Evolutionary conservation across 2,329 filamentous ascomycete species (phyloP).

Genomic region (Bretziella fagacearum): DNA sequence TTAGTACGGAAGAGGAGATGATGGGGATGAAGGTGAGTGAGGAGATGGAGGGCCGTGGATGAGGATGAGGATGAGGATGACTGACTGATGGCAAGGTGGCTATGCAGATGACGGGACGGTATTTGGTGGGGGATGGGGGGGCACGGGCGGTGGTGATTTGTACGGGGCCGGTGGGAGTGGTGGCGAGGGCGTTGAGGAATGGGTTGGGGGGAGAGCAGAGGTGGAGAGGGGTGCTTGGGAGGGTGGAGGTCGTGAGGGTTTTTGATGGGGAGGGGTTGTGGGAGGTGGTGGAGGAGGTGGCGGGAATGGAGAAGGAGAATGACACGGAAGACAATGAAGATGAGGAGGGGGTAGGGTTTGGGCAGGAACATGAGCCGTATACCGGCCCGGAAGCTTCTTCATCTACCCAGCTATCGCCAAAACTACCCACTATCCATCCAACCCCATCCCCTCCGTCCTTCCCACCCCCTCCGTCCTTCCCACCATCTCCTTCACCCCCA

Average conservation of each 20-base stretch:
- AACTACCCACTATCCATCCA: no score
- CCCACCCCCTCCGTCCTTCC: no score
- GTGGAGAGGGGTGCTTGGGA: neutral
- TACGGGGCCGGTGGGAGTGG: neutral
- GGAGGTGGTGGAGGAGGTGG: no score
- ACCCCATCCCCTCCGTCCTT: no score
- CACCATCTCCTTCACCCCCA: no score
- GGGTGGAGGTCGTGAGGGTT: neutral
- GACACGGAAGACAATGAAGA: no score
- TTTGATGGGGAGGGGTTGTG: neutral
- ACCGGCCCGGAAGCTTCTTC: no score
- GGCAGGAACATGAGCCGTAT: no score
- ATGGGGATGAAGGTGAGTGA: conserved; percentile 26
- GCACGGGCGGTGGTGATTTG: neutral
- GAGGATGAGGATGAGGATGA: no score
- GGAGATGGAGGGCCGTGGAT: neutral
- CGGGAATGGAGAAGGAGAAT: no score
- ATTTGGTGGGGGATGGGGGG: neutral
- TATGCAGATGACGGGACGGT: neutral
- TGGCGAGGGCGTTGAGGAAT: neutral
- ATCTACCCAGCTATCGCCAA: no score
- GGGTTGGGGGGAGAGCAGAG: neutral
- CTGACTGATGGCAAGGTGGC: neutral
- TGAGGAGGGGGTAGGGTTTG: no score
- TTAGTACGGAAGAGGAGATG: conserved; percentile 36